A percentile compares a stretch with the other conserved stretches of the same genome.
Conservation (phyloP, 2,329 filamentous ascomycete genomes). For the Cercospora sp. region DNA sequence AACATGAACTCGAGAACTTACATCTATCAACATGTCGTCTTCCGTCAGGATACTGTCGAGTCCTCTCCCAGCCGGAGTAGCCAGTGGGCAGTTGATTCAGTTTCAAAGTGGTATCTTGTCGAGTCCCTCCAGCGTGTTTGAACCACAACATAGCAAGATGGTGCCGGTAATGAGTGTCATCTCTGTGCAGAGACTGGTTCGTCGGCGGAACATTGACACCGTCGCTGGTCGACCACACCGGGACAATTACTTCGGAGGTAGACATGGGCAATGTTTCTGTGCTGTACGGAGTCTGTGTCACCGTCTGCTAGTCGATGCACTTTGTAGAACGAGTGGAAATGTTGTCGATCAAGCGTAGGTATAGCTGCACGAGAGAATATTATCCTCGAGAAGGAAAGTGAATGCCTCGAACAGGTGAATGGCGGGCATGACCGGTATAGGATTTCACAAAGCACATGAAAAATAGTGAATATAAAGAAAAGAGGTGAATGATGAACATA, state of each 20-base stretch:
- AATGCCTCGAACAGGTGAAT: background rate
- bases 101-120: background rate
- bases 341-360: background rate
- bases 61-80: conserved; percentile 47
- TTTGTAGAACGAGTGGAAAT: background rate
- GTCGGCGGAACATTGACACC: background rate
- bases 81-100: background rate
- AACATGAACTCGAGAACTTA: background rate
- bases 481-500: background rate
- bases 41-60: background rate
- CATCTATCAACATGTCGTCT: conserved; percentile 51
- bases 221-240: background rate
- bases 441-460: background rate
- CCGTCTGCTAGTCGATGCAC: background rate
- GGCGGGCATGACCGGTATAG: background rate
- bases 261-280: background rate
- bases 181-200: background rate
- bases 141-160: background rate
- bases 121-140: background rate
- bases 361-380: background rate
- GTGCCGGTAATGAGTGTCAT: background rate
- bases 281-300: background rate
- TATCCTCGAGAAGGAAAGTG: background rate
- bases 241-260: background rate
- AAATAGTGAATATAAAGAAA: background rate